Evolutionary conservation across 1,139 yeast genomes (phyloP).

Genomic region (Taphrina sp.): DNA sequence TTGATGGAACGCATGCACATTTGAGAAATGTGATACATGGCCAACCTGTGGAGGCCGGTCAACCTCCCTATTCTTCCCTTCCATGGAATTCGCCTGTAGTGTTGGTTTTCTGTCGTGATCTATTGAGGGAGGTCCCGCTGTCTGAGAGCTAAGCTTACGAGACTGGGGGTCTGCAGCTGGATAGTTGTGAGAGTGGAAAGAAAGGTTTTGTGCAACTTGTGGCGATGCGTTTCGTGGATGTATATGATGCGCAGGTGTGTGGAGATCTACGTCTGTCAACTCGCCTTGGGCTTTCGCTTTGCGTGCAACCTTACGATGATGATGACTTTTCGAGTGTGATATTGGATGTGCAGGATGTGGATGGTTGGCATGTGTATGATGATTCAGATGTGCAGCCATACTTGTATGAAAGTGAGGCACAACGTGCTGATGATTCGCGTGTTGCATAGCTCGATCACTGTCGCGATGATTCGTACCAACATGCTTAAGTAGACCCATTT

Average conservation of each 20-base stretch:
- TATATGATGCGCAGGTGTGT: slow-evolving; percentile 4
- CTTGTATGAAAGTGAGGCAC: not conserved
- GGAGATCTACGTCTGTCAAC: slow-evolving; percentile 10
- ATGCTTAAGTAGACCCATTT: slow-evolving; percentile 17
- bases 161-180: not conserved
- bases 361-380: not conserved
- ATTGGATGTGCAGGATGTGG: slow-evolving; percentile 1
- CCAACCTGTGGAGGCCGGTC: slow-evolving; percentile 11
- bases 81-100: not conserved
- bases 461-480: not conserved
- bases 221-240: slow-evolving; percentile 4
- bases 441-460: not conserved
- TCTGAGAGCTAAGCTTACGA: too few species aligned
- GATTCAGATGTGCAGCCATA: slow-evolving; percentile 1
- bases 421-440: not conserved
- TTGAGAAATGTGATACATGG: too few species aligned
- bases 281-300: not conserved
- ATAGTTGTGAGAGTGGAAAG: slow-evolving; percentile 6
- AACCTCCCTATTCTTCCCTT: not conserved
- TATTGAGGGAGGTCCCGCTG: too few species aligned
- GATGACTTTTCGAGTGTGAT: slow-evolving; percentile 9
- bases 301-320: slow-evolving; percentile 14
- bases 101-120: not conserved
- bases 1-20: not conserved
- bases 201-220: not conserved